Conservation (phyloP, 202 grass and related monocot genomes). For the Zoysia matrella region DNA sequence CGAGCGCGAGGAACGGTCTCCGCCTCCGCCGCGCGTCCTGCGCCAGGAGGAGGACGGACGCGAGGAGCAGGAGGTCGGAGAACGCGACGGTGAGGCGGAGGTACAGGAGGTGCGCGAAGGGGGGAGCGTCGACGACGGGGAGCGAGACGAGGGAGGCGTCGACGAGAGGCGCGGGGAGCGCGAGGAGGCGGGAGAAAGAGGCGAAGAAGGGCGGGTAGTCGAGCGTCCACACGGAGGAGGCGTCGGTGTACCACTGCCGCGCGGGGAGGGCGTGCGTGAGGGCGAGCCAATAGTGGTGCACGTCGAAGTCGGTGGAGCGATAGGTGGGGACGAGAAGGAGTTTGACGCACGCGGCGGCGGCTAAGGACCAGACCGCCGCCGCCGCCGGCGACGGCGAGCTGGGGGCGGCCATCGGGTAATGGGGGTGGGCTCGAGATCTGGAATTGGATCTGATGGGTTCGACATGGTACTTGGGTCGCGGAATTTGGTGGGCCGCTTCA, state of each 20-base stretch:
- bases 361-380: constrained; percentile 62
- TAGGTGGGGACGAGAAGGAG: constrained; percentile 75
- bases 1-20: constrained; percentile 47
- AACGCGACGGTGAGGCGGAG: constrained; percentile 67
- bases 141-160: constrained; percentile 50
- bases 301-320: constrained; percentile 94
- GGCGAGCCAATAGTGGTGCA: constrained; percentile 91
- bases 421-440: too few relatives aligned
- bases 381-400: not conserved
- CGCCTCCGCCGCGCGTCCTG: constrained; percentile 33
- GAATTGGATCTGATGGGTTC: too few relatives aligned
- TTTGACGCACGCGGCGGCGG: constrained; percentile 72
- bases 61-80: constrained; percentile 49
- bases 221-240: constrained; percentile 77
- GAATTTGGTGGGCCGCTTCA: too few relatives aligned
- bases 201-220: constrained; percentile 98
- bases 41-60: constrained; percentile 35
- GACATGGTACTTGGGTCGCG: too few relatives aligned
- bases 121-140: constrained; percentile 40
- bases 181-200: constrained; percentile 68
- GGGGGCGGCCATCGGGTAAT: constrained; percentile 42
- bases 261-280: constrained; percentile 71
- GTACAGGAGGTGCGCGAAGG: constrained; percentile 57
- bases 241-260: constrained; percentile 78
- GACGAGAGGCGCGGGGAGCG: constrained; percentile 57